Conservation (phyloP, 768 basidiomycete species). For the Leccinum truebloodii region DNA sequence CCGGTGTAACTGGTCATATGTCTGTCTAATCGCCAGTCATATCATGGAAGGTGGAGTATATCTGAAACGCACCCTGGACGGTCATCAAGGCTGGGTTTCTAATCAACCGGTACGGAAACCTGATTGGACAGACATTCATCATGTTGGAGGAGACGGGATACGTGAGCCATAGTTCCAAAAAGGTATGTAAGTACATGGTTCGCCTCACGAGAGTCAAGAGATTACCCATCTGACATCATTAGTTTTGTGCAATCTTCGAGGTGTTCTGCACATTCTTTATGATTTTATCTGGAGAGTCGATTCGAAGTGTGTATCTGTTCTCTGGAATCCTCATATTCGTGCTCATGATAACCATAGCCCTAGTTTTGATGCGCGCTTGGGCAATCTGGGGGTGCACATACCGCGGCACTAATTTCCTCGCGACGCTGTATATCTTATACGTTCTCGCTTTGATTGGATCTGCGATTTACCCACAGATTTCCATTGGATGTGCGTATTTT, state of each 20-base stretch:
- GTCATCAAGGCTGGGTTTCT: conserved; percentile 14
- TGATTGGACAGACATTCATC: conserved; percentile 16
- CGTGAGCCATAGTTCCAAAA: background rate
- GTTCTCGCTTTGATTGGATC: conserved; percentile 5
- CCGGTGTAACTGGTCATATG: background rate
- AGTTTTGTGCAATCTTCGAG: conserved; percentile 10
- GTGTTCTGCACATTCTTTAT: conserved; percentile 11
- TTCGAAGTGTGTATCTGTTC: background rate
- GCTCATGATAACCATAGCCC: conserved; percentile 7
- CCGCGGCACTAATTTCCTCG: background rate
- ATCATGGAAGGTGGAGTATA: conserved; percentile 11
- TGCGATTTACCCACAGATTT: background rate
- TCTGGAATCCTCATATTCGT: background rate
- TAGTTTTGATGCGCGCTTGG: conserved; percentile 23
- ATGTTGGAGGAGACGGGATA: conserved; percentile 5
- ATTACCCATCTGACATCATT: background rate
- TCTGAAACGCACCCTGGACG: conserved; percentile 19
- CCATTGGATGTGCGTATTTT: background rate
- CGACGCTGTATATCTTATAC: conserved; percentile 10
- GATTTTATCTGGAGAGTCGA: conserved; percentile 14
- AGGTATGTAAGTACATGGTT: background rate
- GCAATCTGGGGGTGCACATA: conserved; percentile 20
- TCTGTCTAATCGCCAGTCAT: background rate
- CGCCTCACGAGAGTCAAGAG: background rate
- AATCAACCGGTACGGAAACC: conserved; percentile 20